A percentile compares a stretch with the other conserved stretches of the same genome.
phyloP scores from a whole-genome alignment of 257 asterid species.

The Solanum peruvianum region DNA sequence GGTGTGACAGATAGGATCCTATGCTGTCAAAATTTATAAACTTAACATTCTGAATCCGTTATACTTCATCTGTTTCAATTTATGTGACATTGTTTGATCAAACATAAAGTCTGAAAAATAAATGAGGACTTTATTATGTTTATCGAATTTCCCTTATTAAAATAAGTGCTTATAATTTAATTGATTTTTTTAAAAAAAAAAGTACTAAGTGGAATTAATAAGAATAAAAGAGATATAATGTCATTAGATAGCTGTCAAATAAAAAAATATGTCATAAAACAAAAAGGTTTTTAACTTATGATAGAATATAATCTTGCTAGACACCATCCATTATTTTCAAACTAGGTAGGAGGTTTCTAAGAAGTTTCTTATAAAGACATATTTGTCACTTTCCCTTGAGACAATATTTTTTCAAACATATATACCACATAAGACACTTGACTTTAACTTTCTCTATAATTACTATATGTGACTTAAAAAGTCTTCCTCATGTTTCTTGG shows the following conservation, averaged over 20 bases:
- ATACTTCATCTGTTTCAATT: too few relatives aligned
- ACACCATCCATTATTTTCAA: not conserved
- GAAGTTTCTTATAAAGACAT: conserved; percentile 22
- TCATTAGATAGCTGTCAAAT: not conserved
- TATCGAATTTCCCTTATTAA: not conserved
- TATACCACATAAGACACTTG: not conserved
- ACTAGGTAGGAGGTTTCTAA: not conserved
- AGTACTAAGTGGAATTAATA: not conserved
- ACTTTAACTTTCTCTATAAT: not conserved
- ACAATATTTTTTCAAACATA: not conserved
- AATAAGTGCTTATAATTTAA: not conserved
- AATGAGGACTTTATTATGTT: not conserved
- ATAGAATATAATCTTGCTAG: not conserved
- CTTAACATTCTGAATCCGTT: not conserved
- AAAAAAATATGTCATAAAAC: too few relatives aligned
- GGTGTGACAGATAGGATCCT: not conserved
- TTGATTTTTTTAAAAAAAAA: not conserved
- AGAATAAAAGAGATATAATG: not conserved
- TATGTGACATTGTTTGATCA: not conserved
- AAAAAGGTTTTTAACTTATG: not conserved
- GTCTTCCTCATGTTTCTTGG: not conserved
- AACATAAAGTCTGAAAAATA: not conserved
- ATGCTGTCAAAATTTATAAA: not conserved
- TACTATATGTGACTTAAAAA: not conserved
- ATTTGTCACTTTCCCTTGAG: not conserved